Evolutionary conservation across 805 yeast species (phyloP).

Genomic region (Yamadazyma scolyti): DNA sequence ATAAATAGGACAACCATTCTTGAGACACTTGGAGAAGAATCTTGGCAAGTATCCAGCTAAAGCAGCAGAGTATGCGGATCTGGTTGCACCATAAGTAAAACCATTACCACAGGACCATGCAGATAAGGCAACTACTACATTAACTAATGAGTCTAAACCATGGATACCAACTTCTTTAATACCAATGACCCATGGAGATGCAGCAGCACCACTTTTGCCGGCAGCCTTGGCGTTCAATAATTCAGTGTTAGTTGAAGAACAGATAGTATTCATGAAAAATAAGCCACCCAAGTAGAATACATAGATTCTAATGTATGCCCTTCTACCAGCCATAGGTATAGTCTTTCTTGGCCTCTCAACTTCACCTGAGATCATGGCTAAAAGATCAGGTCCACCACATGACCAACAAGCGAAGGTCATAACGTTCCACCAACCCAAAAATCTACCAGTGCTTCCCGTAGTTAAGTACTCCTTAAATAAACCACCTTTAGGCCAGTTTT

Average conservation of each 20-base stretch:
- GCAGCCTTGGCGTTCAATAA: conserved; percentile 19
- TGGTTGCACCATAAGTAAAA: conserved; percentile 31
- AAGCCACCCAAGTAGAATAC: conserved; percentile 36
- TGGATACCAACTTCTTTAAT: conserved; percentile 29
- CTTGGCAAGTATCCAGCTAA: conserved; percentile 35
- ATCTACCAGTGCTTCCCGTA: conserved; percentile 27
- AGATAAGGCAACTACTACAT: conserved; percentile 28
- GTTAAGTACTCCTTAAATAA: conserved; percentile 24
- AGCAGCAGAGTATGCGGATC: conserved; percentile 31
- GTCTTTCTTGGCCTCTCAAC: conserved; percentile 38
- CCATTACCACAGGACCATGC: conserved; percentile 39
- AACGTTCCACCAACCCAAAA: conserved; percentile 32
- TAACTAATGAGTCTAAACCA: conserved; percentile 32
- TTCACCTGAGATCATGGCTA: conserved; percentile 37
- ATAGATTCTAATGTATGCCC: conserved; percentile 31
- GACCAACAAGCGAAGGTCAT: conserved; percentile 32
- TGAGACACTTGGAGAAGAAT: conserved; percentile 27
- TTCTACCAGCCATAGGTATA: conserved; percentile 30
- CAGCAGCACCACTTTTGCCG: conserved; percentile 36
- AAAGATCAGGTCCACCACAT: conserved; percentile 35
- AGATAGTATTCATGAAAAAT: conserved; percentile 31
- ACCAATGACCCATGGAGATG: conserved; percentile 38
- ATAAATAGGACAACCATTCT: conserved; percentile 31
- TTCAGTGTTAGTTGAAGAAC: conserved; percentile 30
- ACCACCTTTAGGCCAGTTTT: conserved; percentile 33